Base-by-base conservation (phyloP, 2,329 filamentous ascomycete species). In the Aschersonia sp. region DNA sequence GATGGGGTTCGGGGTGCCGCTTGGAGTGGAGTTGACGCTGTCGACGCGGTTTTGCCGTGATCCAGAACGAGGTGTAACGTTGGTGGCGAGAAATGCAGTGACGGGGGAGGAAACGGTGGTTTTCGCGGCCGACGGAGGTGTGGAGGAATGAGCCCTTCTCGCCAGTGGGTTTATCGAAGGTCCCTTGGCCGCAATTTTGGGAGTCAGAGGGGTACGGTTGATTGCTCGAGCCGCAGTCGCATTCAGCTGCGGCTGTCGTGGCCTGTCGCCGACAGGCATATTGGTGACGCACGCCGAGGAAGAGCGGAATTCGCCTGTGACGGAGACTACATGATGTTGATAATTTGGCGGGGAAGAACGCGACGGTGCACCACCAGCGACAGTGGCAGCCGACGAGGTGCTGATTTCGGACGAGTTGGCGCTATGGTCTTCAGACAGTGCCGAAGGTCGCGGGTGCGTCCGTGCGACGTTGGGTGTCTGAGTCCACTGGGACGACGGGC, bases 11-110 rank as follows among this genome's bases (percentile, higher is more conserved):
- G 80, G 78, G 0, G 79, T 84, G 49, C 70, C 73, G 51, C 64
- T 77, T 3, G 85, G 82, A 1, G 87, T 88, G 32, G 75, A 77
- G 50, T 72, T 75, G 30, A 74, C 66, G 61, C 83, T 88, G 60
- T 86, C 80, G 49, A 81, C 76, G 54, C 87, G 80, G 55, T 71
- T 80, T 61, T 80, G 86, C 52, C 89, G 76, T 45, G 80, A 72
- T 6, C 83, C 84, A 6, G 88, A 88, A 54, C 89, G 79, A 46
- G 88, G 86, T 3, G 89, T 94, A 59, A 89, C 69, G 61, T 86
- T 89, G 61, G 45, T 29, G 12, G 63, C 64, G 43, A 88, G 65
- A 55, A 77, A 77, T 46, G 75, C 59, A 45, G 73, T 69, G 31
- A 72, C 67, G 6, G 78, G 71, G 43, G 75, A 38, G 32, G 32